Conservation (phyloP, 2,329 filamentous ascomycete species). For the Pseudopyrenochaeta lycopersici region DNA sequence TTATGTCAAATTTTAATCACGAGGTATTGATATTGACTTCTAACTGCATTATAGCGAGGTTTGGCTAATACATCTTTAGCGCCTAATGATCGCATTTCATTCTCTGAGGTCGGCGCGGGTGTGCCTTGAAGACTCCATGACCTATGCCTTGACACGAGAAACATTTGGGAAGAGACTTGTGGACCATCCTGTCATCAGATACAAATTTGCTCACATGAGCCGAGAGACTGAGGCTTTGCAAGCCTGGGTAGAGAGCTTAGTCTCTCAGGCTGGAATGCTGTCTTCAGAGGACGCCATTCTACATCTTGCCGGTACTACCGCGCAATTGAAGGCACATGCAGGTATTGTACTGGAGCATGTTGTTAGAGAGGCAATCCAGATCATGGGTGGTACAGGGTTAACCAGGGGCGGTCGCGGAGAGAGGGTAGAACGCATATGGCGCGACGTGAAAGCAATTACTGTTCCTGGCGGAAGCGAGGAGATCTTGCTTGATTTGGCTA, state of each 20-base stretch:
- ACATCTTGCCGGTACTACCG: background rate
- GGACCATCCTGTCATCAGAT: conserved; percentile 8
- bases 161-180: conserved; percentile 3
- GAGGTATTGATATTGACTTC: conserved; percentile 10
- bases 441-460: conserved; percentile 8
- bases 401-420: conserved; percentile 3
- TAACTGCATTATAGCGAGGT: background rate
- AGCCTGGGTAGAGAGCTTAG: conserved; percentile 2
- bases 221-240: conserved; percentile 2
- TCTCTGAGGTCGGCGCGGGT: conserved; percentile 4
- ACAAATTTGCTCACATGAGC: conserved; percentile 7
- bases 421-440: conserved; percentile 7
- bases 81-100: conserved; percentile 60
- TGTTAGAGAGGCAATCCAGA: conserved; percentile 2
- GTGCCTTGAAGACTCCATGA: conserved; percentile 7
- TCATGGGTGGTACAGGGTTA: conserved; percentile 3
- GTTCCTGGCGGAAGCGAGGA: conserved; percentile 10
- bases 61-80: conserved; percentile 15
- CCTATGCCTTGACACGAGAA: background rate
- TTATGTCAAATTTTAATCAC: conserved; percentile 66
- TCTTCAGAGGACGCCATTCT: background rate
- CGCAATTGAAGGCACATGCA: conserved; percentile 3
- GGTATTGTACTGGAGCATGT: conserved; percentile 1
- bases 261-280: background rate
- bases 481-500: conserved; percentile 6